A percentile compares a stretch with the other conserved stretches of the same genome.
These are phyloP conservation scores for Pyrrhoderma noxium DNA, from an alignment of 1,284 basidiomycete genomes.

Conservation along the genomic window DNA sequence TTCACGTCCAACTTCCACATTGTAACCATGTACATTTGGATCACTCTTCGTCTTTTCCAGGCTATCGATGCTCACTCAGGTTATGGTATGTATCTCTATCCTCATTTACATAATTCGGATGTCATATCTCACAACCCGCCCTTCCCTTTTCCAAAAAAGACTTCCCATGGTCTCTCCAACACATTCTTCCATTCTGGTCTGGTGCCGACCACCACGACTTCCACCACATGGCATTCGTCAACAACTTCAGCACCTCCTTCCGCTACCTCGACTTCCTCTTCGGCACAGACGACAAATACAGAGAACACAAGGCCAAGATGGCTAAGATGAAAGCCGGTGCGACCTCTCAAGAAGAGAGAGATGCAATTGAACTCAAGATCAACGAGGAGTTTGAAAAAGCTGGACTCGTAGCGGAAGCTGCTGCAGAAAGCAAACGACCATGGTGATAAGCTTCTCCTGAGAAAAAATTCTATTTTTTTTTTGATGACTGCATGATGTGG, in stretches of 20 bases:
- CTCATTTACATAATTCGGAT: neutral
- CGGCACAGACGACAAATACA: conserved; percentile 85
- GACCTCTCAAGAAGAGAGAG: conserved; percentile 44
- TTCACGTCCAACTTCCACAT: conserved; percentile 77
- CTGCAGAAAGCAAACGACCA: conserved; percentile 33
- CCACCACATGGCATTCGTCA: conserved; percentile 89
- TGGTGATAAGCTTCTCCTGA: neutral
- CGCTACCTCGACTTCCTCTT: conserved; percentile 85
- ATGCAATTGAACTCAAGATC: conserved; percentile 49
- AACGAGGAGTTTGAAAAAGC: conserved; percentile 62
- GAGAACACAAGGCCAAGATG: conserved; percentile 62
- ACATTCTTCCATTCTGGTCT: conserved; percentile 95
- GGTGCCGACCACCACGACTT: conserved; percentile 98
- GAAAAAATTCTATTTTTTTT: too few relatives aligned
- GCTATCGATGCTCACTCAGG: conserved; percentile 97
- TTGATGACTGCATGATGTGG: too few relatives aligned
- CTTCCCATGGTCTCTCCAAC: conserved; percentile 96
- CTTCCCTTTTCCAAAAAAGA: conserved; percentile 39
- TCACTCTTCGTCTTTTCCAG: conserved; percentile 91
- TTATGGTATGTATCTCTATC: conserved; percentile 56
- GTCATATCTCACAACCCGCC: neutral
- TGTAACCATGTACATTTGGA: conserved; percentile 91
- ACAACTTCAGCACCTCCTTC: conserved; percentile 90
- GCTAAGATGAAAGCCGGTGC: conserved; percentile 40
- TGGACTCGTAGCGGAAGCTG: conserved; percentile 64